Conservation (phyloP, 768 basidiomycete genomes). For the Phlebiopsis flavidoalba region DNA sequence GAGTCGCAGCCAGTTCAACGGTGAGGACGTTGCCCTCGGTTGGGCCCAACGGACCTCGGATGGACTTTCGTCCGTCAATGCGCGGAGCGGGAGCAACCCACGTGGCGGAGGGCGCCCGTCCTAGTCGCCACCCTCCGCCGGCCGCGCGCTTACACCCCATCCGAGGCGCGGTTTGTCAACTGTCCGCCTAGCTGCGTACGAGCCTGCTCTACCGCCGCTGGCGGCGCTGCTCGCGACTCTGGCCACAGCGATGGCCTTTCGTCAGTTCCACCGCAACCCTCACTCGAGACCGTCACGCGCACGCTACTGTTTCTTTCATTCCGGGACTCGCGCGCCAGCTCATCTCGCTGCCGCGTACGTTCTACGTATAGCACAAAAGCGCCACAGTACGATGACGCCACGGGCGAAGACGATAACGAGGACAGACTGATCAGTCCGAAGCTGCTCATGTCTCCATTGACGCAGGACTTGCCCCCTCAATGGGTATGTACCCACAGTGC, state of each 20-base stretch:
- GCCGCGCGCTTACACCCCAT: not conserved
- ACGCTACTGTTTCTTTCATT: conserved; percentile 93
- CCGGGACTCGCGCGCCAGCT: conserved; percentile 67
- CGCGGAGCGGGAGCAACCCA: not conserved
- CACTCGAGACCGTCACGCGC: conserved; percentile 80
- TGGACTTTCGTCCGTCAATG: not conserved
- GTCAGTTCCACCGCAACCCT: conserved; percentile 30
- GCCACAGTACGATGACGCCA: conserved; percentile 44
- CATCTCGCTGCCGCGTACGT: conserved; percentile 34
- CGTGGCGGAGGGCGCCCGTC: not conserved
- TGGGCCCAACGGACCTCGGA: conserved; percentile 6
- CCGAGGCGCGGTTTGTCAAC: conserved; percentile 1
- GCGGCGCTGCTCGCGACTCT: conserved; percentile 11
- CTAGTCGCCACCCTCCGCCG: not conserved
- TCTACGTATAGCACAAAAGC: conserved; percentile 24
- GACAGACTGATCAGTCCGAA: conserved; percentile 54
- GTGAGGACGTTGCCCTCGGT: not conserved
- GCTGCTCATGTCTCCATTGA: conserved; percentile 51
- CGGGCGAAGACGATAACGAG: conserved; percentile 57
- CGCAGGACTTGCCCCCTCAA: conserved; percentile 70
- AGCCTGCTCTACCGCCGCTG: conserved; percentile 3
- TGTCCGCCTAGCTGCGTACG: conserved; percentile 3
- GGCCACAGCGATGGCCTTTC: conserved; percentile 17
- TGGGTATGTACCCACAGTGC: conserved; percentile 52
- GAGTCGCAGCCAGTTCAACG: not conserved